Evolutionary conservation across 306 rosid genomes (phyloP).

Genomic region (Geum urbanum): DNA sequence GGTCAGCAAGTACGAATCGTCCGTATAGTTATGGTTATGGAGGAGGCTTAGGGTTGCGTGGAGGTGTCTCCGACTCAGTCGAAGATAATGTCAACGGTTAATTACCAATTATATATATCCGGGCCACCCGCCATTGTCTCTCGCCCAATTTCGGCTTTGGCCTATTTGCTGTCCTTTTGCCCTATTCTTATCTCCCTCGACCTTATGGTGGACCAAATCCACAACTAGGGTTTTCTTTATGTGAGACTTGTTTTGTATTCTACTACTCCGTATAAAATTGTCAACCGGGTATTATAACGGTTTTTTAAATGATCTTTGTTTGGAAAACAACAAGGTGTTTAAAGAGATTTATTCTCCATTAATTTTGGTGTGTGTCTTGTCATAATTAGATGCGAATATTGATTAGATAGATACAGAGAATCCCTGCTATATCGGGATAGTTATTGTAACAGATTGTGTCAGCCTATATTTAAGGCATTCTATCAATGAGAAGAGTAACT

Average conservation of each 20-base stretch:
- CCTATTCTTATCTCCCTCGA: neutral
- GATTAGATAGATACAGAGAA: no score
- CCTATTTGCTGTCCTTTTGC: neutral
- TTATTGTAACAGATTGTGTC: no score
- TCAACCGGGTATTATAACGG: neutral
- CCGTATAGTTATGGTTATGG: conserved; percentile 31
- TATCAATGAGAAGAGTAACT: no score
- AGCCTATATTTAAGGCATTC: no score
- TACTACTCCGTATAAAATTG: neutral
- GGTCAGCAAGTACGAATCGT: conserved; percentile 30
- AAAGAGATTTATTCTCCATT: no score
- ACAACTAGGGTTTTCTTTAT: conserved; percentile 6
- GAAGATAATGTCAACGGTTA: conserved; percentile 41
- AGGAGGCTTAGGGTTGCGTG: conserved; percentile 22
- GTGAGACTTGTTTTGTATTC: neutral
- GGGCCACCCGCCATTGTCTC: conserved; percentile 19
- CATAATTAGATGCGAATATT: no score
- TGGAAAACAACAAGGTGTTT: neutral
- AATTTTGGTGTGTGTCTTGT: no score
- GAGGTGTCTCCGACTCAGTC: conserved; percentile 20
- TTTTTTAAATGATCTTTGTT: neutral
- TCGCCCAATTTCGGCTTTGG: neutral
- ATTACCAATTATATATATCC: neutral
- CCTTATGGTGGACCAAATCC: conserved; percentile 11
- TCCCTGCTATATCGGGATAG: no score